Evolutionary conservation across 1,139 yeast genomes (phyloP), one percentile per base, ranked within the genome.

Genomic region (Meyerozyma elateridarum): DNA sequence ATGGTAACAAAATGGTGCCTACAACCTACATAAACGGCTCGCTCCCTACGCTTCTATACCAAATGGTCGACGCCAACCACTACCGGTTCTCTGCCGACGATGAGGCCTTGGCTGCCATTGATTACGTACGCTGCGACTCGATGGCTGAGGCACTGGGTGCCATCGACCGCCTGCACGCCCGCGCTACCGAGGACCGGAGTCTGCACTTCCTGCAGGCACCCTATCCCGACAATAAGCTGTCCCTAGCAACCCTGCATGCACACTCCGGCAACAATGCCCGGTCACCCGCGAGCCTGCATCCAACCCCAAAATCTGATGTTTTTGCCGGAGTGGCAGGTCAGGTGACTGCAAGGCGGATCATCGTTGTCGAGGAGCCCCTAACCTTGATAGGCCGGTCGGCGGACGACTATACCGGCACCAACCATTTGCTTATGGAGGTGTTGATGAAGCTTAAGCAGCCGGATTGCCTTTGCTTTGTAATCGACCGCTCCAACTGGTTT

Each of bases 361-460:
- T 24, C 14, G 15, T 24, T 24, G 27, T 14, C 8, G 27, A 24
- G 14, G 27, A 24, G 18, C 27, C 27, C 27, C 13, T 24, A 24
- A 3, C 27, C 18, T 9, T 24, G 27, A 18, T 17, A 13, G 14
- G 14, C 11, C 27, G 27, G 15, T 24, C 27, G 18, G 27, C 18
- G 2, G 18, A 24, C 27, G 27, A 24, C 27, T 24, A 24, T 18
- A 5, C 8, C n/a, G 15, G 9, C 8, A 18, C 15, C 18, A 24
- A 24, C 18, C 11, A 11, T 13, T 11, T 15, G 27, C 27, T 24
- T 14, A 18, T 24, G 5, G 8, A 11, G 5, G 27, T 24, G n/a
- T 17, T 12, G 3, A 17, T 15, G 12, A 15, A 11, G 18, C 27
- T 24, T 18, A 24, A 24, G 27, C 9, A 8, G 9, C n/a, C 27